Conservation (phyloP, 2,329 filamentous ascomycete species). For the Aspergillus piperis region DNA sequence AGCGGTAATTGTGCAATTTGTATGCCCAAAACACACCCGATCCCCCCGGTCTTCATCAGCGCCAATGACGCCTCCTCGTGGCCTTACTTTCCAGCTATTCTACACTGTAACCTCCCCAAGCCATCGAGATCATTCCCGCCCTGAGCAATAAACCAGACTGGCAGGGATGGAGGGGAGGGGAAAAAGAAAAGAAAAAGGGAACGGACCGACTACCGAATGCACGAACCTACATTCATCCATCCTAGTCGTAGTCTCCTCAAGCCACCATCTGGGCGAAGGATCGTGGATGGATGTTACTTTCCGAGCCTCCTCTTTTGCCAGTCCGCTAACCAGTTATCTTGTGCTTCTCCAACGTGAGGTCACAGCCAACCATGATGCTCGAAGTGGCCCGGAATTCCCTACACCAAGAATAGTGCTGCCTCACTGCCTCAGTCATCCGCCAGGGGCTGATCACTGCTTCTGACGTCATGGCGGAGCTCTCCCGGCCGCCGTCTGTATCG, state of each 20-base stretch:
- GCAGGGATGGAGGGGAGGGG: not conserved
- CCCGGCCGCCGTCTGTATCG: not conserved
- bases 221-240: not conserved
- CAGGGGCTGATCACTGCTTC: conserved; percentile 6
- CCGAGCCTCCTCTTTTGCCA: not conserved
- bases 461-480: conserved; percentile 8
- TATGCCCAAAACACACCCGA: not conserved
- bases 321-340: too few species aligned
- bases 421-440: conserved; percentile 11
- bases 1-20: too few species aligned
- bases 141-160: not conserved
- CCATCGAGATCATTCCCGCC: not conserved
- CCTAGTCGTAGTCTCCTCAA: not conserved
- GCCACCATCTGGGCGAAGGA: not conserved
- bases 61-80: not conserved
- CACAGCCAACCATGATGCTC: not conserved
- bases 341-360: too few species aligned
- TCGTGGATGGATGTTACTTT: not conserved
- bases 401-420: not conserved
- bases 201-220: not conserved
- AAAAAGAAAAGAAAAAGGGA: not conserved
- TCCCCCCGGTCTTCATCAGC: not conserved
- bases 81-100: not conserved
- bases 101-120: not conserved
- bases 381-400: not conserved